These are phyloP conservation scores for Tuber aestivum DNA, from an alignment of 495 filamentous ascomycete genomes.

Conservation along the genomic window DNA sequence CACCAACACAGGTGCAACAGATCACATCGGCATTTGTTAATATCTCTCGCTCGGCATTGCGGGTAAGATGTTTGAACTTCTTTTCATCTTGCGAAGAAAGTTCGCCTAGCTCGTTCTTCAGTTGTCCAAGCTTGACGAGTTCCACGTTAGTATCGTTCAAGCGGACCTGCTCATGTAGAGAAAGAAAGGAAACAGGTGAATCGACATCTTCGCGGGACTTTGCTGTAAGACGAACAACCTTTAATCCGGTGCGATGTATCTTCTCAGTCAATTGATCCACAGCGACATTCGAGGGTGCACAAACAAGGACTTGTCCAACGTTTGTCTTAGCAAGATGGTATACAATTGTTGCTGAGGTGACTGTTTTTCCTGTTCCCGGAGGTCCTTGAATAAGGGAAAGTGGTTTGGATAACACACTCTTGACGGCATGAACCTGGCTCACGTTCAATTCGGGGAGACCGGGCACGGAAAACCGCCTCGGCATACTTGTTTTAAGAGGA, in stretches of 20 bases:
- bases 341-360: conserved; percentile 98
- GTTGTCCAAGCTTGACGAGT: conserved; percentile 78
- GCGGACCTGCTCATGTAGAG: conserved; percentile 92
- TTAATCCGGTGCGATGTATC: conserved; percentile 88
- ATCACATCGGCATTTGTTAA: conserved; percentile 95
- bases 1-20: conserved; percentile 97
- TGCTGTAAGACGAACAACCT: conserved; percentile 95
- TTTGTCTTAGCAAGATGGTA: conserved; percentile 95
- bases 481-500: conserved; percentile 93
- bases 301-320: conserved; percentile 90
- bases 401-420: conserved; percentile 86
- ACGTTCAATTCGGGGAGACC: conserved; percentile 92
- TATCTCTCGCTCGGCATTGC: conserved; percentile 91
- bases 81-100: conserved; percentile 96
- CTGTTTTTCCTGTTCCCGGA: conserved; percentile 95
- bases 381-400: conserved; percentile 95
- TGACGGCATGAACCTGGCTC: conserved; percentile 94
- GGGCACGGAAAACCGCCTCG: conserved; percentile 93
- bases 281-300: conserved; percentile 95
- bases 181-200: conserved; percentile 88
- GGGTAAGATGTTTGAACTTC: conserved; percentile 90
- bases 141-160: conserved; percentile 96
- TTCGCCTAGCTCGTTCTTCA: conserved; percentile 88
- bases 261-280: conserved; percentile 98
- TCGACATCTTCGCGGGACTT: conserved; percentile 99